phyloP scores from a whole-genome alignment of 208 protist species.

The Trypanosoma caninum region DNA sequence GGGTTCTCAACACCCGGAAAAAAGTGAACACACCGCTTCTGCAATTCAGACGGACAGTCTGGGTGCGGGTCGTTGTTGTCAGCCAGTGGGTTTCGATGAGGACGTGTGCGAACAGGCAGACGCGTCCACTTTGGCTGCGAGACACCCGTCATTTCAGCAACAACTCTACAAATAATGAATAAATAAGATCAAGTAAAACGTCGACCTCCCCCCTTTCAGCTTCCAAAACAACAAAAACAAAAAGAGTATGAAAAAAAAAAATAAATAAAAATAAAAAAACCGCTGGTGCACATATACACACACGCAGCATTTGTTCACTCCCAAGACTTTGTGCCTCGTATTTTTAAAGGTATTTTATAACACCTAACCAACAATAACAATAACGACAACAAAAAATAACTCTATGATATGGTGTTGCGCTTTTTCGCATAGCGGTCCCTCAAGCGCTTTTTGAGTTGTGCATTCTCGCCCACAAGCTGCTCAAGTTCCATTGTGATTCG shows the following conservation, averaged over 20 bases:
- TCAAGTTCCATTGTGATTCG: conserved; percentile 62
- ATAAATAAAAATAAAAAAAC: not conserved
- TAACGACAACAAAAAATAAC: conserved; percentile 6
- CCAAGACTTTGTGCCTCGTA: no score
- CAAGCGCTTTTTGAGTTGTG: conserved; percentile 40
- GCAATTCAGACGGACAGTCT: conserved; percentile 60
- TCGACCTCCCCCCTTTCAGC: no score
- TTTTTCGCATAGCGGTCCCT: conserved; percentile 5
- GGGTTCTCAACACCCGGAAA: conserved; percentile 41
- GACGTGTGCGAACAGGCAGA: conserved; percentile 84
- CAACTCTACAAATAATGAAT: not conserved
- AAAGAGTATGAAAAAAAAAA: not conserved
- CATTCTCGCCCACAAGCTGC: conserved; percentile 62
- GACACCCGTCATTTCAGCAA: conserved; percentile 11
- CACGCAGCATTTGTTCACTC: no score
- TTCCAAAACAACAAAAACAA: conserved; percentile 5
- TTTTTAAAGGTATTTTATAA: no score
- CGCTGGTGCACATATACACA: no score
- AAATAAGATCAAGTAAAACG: not conserved
- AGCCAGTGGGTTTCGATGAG: conserved; percentile 92
- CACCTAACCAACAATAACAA: no score
- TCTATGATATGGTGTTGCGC: not conserved
- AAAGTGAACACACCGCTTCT: conserved; percentile 29
- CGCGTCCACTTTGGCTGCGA: conserved; percentile 74
- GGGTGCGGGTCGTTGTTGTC: conserved; percentile 89